Percentiles rank a stretch among this genome's conserved stretches.
Conservation (phyloP, 441 rosid species). For the Erysimum cheiri region DNA sequence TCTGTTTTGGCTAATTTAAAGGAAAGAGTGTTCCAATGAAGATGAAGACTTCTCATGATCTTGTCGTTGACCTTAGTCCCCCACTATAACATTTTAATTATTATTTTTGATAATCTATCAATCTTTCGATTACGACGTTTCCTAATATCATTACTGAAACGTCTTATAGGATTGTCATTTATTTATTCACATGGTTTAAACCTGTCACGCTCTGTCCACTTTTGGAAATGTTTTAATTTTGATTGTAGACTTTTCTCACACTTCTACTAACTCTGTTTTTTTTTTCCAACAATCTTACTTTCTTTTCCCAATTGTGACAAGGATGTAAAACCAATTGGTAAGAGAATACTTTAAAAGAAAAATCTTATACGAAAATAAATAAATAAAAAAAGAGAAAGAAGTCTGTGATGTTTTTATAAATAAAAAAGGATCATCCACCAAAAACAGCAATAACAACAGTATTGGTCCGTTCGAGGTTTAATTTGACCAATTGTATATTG, state of each 20-base stretch:
- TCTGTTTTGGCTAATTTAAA: conserved; percentile 23
- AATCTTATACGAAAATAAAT: not conserved
- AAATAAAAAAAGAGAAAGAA: conserved; percentile 5
- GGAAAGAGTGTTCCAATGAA: conserved; percentile 41
- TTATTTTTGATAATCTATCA: not conserved
- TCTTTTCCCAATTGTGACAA: not conserved
- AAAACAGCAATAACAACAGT: conserved; percentile 41
- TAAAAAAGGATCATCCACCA: conserved; percentile 43
- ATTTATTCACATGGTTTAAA: conserved; percentile 33
- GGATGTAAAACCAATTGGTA: conserved; percentile 8
- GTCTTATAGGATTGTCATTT: conserved; percentile 15
- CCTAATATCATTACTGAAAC: conserved; percentile 20
- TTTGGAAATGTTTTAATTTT: conserved; percentile 33
- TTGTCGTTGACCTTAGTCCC: conserved; percentile 39
- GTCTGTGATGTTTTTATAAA: conserved; percentile 26
- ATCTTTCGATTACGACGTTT: conserved; percentile 33
- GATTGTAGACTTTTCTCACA: conserved; percentile 38
- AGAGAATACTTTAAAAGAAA: not conserved
- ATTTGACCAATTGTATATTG: conserved; percentile 39
- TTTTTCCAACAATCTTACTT: not conserved
- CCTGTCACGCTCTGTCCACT: conserved; percentile 38
- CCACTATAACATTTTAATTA: conserved; percentile 25
- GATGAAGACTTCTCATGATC: conserved; percentile 41
- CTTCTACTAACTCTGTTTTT: conserved; percentile 40
- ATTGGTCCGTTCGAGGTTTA: conserved; percentile 43